These are phyloP conservation scores for Venturia nashicola DNA, from an alignment of 2,329 filamentous ascomycete species.

Conservation along the genomic window DNA sequence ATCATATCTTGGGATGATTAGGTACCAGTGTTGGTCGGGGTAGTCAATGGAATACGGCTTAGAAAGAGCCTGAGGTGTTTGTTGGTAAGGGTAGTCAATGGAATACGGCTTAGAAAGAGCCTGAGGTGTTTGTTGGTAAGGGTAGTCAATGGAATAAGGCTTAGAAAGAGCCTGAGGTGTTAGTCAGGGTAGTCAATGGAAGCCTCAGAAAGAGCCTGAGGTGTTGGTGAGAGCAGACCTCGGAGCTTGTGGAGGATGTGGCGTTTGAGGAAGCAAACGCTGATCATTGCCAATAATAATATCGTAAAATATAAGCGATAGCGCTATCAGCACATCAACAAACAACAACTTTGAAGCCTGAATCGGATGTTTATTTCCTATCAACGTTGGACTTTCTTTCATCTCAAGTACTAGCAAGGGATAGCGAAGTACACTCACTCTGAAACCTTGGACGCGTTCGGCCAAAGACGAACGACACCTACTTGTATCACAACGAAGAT, in stretches of 20 bases:
- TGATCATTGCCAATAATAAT: not conserved
- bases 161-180: not conserved
- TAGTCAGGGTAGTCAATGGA: not conserved
- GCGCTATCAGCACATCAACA: not conserved
- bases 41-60: not conserved
- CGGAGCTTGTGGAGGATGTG: not conserved
- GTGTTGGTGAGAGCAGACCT: not conserved
- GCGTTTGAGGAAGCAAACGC: not conserved
- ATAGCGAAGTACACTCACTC: too few relatives aligned
- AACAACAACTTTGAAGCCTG: too few relatives aligned
- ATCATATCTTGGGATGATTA: not conserved
- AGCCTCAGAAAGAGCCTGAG: not conserved
- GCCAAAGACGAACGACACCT: not conserved
- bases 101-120: too few relatives aligned
- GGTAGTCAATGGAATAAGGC: too few relatives aligned
- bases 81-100: too few relatives aligned
- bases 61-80: not conserved
- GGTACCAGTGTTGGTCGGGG: too few relatives aligned
- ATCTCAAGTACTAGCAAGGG: not conserved
- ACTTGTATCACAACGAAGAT: not conserved
- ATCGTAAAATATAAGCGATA: not conserved
- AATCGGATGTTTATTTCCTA: not conserved
- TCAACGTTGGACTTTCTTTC: not conserved
- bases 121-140: too few relatives aligned
- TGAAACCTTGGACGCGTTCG: not conserved